Conservation (phyloP, 805 yeast genomes). For the Zygoascus bituminiphila region DNA sequence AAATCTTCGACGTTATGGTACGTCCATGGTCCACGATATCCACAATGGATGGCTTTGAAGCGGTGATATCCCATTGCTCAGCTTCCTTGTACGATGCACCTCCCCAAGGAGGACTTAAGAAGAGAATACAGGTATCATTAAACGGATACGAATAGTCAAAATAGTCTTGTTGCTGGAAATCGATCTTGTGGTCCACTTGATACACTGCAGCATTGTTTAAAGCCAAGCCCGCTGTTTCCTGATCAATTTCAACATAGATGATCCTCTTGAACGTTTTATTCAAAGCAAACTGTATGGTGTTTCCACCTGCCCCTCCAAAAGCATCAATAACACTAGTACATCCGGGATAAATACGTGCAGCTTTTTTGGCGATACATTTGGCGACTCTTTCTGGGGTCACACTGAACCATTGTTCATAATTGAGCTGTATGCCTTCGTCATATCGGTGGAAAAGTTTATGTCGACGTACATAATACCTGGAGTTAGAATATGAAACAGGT, state of each 20-base stretch:
- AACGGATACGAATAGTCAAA: conserved; percentile 21
- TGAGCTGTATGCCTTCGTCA: conserved; percentile 62
- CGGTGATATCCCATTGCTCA: conserved; percentile 13
- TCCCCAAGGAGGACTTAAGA: conserved; percentile 86
- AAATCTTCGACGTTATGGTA: conserved; percentile 9
- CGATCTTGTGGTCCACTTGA: conserved; percentile 43
- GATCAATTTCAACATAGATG: conserved; percentile 22
- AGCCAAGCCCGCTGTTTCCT: conserved; percentile 20
- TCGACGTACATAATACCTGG: conserved; percentile 33
- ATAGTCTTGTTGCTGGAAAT: conserved; percentile 45
- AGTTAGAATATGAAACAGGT: neutral
- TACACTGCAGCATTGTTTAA: conserved; percentile 57
- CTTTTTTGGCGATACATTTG: conserved; percentile 29
- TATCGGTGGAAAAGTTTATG: conserved; percentile 50
- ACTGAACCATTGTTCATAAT: conserved; percentile 73
- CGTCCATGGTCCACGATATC: conserved; percentile 12
- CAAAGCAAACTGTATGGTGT: conserved; percentile 61
- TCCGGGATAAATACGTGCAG: conserved; percentile 14
- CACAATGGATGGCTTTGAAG: conserved; percentile 7
- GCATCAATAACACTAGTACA: conserved; percentile 44
- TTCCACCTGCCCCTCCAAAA: conserved; percentile 87
- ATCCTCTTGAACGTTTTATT: conserved; percentile 25
- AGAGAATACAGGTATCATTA: conserved; percentile 38
- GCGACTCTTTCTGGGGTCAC: conserved; percentile 82
- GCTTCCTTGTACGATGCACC: conserved; percentile 48